These are phyloP conservation scores for Coniochaeta hoffmannii DNA, from an alignment of 2,329 filamentous ascomycete genomes.

Conservation along the genomic window DNA sequence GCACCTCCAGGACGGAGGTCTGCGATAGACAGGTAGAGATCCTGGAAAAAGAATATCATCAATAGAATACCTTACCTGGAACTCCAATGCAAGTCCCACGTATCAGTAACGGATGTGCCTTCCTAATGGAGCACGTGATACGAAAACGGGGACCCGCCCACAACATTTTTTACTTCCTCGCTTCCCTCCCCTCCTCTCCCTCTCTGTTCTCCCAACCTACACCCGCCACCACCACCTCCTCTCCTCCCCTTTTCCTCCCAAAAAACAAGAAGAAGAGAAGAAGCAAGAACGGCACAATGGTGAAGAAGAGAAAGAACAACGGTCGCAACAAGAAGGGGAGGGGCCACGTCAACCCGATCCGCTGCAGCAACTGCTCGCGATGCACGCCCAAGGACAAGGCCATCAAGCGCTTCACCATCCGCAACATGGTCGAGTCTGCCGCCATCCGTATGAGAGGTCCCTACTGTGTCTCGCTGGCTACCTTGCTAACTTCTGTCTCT, in stretches of 20 bases:
- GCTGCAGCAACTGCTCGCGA: conserved; percentile 65
- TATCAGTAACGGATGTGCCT: no score
- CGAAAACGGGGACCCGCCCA: no score
- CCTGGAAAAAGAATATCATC: no score
- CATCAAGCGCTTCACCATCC: conserved; percentile 99
- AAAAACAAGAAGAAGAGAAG: conserved; percentile 11
- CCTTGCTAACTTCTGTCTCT: conserved; percentile 9
- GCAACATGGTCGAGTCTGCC: conserved; percentile 99
- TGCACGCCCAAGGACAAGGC: conserved; percentile 99
- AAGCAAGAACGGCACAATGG: conserved; percentile 49
- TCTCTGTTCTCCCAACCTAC: background rate
- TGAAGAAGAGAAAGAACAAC: conserved; percentile 62
- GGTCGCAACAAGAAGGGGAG: conserved; percentile 46
- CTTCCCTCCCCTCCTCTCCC: background rate
- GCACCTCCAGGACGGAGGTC: no score
- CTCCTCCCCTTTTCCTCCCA: conserved; percentile 11
- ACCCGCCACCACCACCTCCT: background rate
- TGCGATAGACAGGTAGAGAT: no score
- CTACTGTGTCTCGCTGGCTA: background rate
- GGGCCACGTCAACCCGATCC: conserved; percentile 99
- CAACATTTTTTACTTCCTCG: no score
- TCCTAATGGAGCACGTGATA: no score
- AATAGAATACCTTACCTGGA: no score
- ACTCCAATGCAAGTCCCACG: no score
- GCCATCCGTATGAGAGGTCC: conserved; percentile 79